phyloP scores from a whole-genome alignment of 345 rosid species.

The Gossypium turneri region DNA sequence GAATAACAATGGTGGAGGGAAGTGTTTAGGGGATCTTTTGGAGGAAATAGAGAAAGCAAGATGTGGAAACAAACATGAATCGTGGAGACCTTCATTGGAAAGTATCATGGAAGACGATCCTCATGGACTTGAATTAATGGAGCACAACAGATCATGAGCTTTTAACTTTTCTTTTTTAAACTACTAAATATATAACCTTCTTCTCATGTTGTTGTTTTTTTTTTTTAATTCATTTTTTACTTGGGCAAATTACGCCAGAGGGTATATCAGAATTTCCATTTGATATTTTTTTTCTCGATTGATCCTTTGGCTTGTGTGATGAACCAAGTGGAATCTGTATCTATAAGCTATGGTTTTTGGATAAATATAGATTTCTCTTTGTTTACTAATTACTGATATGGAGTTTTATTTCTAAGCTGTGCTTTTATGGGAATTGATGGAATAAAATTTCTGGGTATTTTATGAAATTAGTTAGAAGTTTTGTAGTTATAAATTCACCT shows the following conservation, averaged over 20 bases:
- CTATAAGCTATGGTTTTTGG: background rate
- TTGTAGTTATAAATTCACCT: background rate
- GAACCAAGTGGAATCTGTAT: background rate
- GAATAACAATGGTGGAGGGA: conserved; percentile 5
- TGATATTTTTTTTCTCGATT: background rate
- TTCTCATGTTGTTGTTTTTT: background rate
- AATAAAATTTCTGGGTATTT: background rate
- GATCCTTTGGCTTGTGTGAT: background rate
- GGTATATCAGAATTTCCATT: background rate
- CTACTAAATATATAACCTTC: background rate
- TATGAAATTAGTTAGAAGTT: background rate
- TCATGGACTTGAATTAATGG: background rate
- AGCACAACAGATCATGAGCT: background rate
- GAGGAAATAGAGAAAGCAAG: conserved; percentile 11
- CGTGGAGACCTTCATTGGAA: conserved; percentile 69
- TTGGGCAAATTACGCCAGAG: background rate
- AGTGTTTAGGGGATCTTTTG: background rate
- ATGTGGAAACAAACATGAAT: conserved; percentile 12
- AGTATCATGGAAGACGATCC: conserved; percentile 32
- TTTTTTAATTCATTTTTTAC: background rate
- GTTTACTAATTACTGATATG: background rate
- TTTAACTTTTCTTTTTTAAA: background rate
- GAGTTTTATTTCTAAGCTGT: background rate
- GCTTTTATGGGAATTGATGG: background rate
- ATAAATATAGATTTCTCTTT: background rate